Percentiles rank a stretch among this genome's conserved stretches.
These are phyloP conservation scores for Setaria italica DNA, from an alignment of 202 grass and related monocot species.

Conservation along the genomic window DNA sequence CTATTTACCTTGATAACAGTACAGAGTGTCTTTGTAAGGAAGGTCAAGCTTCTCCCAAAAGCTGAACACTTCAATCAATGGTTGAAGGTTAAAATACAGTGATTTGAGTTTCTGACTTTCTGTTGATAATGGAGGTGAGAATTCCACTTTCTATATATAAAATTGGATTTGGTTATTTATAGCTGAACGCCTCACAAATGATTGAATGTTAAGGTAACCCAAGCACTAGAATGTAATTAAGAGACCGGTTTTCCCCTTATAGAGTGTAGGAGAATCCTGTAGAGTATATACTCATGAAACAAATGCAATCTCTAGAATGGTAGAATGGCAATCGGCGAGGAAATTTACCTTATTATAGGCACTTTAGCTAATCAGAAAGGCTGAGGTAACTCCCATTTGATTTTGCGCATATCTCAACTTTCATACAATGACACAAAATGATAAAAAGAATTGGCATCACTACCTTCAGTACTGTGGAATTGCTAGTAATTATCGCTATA, in stretches of 20 bases:
- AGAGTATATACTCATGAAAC: not conserved
- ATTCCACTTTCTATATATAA: conserved; percentile 15
- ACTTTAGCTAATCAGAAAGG: not conserved
- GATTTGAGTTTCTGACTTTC: conserved; percentile 7
- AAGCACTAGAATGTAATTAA: not conserved
- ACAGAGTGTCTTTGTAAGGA: not conserved
- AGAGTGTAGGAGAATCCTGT: not conserved
- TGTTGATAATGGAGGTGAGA: not conserved
- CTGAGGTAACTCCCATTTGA: not conserved
- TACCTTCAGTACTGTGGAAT: not conserved
- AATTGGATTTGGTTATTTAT: conserved; percentile 10
- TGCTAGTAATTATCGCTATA: conserved; percentile 14
- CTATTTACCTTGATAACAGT: conserved; percentile 1
- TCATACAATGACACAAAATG: not conserved
- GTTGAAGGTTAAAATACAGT: not conserved
- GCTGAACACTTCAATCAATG: not conserved
- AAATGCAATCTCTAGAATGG: conserved; percentile 19
- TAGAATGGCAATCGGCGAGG: not conserved
- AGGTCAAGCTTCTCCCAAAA: conserved; percentile 4
- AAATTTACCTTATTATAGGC: not conserved
- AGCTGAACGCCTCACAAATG: not conserved
- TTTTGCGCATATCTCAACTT: not conserved
- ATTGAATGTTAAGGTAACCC: not conserved
- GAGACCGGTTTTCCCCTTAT: not conserved
- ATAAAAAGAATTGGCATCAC: not conserved